Conservation (phyloP, 306 rosid genomes). For the Vigna trinervia region DNA sequence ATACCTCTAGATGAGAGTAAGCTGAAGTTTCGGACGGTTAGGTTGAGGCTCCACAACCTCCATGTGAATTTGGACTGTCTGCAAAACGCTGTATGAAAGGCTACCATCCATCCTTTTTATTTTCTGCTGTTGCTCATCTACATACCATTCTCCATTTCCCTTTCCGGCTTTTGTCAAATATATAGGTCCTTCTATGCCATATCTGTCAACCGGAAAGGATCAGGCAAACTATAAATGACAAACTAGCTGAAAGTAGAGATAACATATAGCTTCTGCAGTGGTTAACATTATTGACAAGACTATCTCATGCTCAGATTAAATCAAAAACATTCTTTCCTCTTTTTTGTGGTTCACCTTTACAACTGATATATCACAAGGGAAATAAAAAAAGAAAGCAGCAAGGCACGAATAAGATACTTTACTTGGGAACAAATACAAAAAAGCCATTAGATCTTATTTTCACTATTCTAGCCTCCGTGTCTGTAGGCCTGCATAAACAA, state of each 20-base stretch:
- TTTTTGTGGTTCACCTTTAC: background rate
- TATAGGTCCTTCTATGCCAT: slow-evolving; percentile 93
- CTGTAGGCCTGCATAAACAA: slow-evolving; percentile 76
- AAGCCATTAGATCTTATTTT: slow-evolving; percentile 95
- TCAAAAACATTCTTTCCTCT: background rate
- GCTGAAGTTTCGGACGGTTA: slow-evolving; percentile 87
- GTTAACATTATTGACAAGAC: slow-evolving; percentile 17
- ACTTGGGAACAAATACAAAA: slow-evolving; percentile 97
- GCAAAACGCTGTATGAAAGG: slow-evolving; percentile 69
- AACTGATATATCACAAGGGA: slow-evolving; percentile 2
- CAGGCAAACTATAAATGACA: slow-evolving; percentile 12
- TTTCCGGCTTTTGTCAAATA: slow-evolving; percentile 78
- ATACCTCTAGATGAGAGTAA: slow-evolving; percentile 60
- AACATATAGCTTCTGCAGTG: slow-evolving; percentile 26
- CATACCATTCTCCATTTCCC: slow-evolving; percentile 88
- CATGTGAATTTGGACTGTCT: slow-evolving; percentile 74
- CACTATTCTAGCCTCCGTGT: slow-evolving; percentile 90
- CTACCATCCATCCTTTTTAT: slow-evolving; percentile 90
- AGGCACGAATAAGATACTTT: slow-evolving; percentile 49
- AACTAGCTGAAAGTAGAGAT: slow-evolving; percentile 5
- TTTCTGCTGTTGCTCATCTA: slow-evolving; percentile 86
- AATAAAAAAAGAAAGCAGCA: background rate
- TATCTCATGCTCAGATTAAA: slow-evolving; percentile 11
- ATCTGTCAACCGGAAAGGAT: slow-evolving; percentile 52
- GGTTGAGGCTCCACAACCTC: slow-evolving; percentile 99